Evolutionary conservation across 305 asterid genomes (phyloP).

Genomic region (Rubia peregrina): DNA sequence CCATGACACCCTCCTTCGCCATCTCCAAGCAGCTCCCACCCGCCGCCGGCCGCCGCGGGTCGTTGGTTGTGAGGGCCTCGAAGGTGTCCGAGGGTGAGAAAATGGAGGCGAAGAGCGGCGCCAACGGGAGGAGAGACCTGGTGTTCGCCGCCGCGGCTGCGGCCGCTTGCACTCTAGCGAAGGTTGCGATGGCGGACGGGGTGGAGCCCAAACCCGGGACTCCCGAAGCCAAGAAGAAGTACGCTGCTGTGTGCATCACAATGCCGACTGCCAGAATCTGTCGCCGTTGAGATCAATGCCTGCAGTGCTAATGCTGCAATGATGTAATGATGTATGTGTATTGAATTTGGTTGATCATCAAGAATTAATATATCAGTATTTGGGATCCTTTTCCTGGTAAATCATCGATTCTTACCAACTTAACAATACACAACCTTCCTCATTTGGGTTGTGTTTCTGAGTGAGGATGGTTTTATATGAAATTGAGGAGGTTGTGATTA

Average conservation of each 20-base stretch:
- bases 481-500: no score
- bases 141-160: constrained; percentile 48
- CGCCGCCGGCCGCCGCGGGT: constrained; percentile 15
- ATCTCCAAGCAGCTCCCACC: constrained; percentile 17
- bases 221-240: constrained; percentile 62
- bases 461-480: no score
- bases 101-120: constrained; percentile 9
- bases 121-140: constrained; percentile 25
- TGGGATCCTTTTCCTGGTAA: background rate
- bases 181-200: constrained; percentile 40
- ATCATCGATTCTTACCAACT: no score
- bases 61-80: constrained; percentile 15
- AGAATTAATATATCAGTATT: constrained; percentile 9
- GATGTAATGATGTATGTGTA: background rate
- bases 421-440: no score
- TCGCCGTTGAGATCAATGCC: constrained; percentile 21
- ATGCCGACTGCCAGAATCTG: constrained; percentile 79
- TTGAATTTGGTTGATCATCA: background rate
- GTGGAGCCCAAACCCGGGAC: constrained; percentile 53
- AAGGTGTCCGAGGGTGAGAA: constrained; percentile 14
- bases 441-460: no score
- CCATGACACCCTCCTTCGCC: constrained; percentile 24
- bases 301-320: background rate
- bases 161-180: constrained; percentile 40
- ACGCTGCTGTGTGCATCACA: constrained; percentile 58